Evolutionary conservation across 768 basidiomycete species (phyloP).

Genomic region (Rhodocollybia butyracea): DNA sequence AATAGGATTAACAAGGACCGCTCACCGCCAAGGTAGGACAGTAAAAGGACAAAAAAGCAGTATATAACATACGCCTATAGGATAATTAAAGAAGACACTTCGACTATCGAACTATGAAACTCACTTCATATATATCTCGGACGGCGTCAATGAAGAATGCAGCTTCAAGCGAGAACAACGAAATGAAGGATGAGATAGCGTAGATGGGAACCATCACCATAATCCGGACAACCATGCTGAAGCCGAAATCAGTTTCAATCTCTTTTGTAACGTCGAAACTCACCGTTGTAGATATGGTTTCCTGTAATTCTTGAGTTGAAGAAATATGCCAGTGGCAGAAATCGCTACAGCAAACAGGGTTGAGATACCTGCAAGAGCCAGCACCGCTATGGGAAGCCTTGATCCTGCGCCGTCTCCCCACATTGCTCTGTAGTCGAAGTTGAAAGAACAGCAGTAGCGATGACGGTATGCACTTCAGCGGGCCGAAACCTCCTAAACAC

Average conservation of each 20-base stretch:
- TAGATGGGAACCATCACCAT: constrained; percentile 98
- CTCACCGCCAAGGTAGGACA: constrained; percentile 89
- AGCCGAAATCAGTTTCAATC: neutral
- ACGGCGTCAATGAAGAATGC: constrained; percentile 96
- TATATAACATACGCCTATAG: constrained; percentile 89
- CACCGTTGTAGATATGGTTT: constrained; percentile 80
- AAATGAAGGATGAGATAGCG: constrained; percentile 85
- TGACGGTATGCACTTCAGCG: neutral
- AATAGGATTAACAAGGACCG: constrained; percentile 88
- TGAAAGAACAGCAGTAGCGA: neutral
- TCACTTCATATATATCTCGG: constrained; percentile 93
- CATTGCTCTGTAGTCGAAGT: neutral
- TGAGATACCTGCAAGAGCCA: constrained; percentile 58
- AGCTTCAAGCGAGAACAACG: constrained; percentile 89
- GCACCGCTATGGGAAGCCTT: constrained; percentile 26
- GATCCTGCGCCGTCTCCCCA: constrained; percentile 7
- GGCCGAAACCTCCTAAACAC: neutral
- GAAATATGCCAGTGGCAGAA: constrained; percentile 69
- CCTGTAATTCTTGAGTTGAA: constrained; percentile 85
- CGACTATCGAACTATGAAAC: constrained; percentile 11
- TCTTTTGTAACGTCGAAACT: constrained; percentile 2
- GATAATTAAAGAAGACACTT: neutral
- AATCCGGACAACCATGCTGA: constrained; percentile 88
- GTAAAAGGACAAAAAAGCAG: constrained; percentile 81
- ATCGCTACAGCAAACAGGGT: constrained; percentile 70